Base-by-base conservation (phyloP, 2,329 filamentous ascomycete genomes). In the Trichocomaceae sp. region DNA sequence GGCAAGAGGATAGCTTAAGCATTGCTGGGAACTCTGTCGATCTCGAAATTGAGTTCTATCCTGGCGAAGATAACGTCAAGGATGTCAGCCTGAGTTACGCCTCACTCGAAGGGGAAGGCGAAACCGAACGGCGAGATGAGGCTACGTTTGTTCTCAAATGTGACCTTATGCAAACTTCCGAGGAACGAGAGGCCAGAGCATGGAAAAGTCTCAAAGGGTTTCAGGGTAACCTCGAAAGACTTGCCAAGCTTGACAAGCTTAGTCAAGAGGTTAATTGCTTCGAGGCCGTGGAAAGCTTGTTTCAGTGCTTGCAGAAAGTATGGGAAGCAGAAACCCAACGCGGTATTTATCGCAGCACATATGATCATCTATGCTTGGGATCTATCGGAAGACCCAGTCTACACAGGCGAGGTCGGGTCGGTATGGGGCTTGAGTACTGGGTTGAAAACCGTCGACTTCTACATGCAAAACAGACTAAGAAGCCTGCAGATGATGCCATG, bases 1-100 rank as follows among this genome's bases (percentile, higher is more conserved):
- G 73, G 73, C 72, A 76, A 57, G 72, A 76, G 15, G 70, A 76
- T 42, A 71, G 69, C 56, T 65, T 77, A 45, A 75, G 67, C 47
- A 75, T 76, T 57, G 74, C 73, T 7, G 74, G 74, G 4, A 74
- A 75, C 47, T 72, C 71, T 52, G 73, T 77, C 31, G 74, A 76
- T 51, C 63, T 77, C 15, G 74, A 77, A 55, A 73, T 76, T 47
- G 72, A 73, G 44, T 77, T 77, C 49, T 66, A 74, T 47, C 63
- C 67, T 1, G 64, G 63, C 5, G 60, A 69, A 47, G 71, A 77
- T 53, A 64, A 63, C 6, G 73, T 76, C 35, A 72, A 70, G 54
- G 67, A 74, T 52, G 73, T 75, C 48, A 73, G 65, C 54, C 59
- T 77, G 56, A 71, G 68, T 50, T 74, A 76, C 60, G 72, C 70